phyloP scores from a whole-genome alignment of 2,329 filamentous ascomycete species.

The Gnomoniopsis sp. region DNA sequence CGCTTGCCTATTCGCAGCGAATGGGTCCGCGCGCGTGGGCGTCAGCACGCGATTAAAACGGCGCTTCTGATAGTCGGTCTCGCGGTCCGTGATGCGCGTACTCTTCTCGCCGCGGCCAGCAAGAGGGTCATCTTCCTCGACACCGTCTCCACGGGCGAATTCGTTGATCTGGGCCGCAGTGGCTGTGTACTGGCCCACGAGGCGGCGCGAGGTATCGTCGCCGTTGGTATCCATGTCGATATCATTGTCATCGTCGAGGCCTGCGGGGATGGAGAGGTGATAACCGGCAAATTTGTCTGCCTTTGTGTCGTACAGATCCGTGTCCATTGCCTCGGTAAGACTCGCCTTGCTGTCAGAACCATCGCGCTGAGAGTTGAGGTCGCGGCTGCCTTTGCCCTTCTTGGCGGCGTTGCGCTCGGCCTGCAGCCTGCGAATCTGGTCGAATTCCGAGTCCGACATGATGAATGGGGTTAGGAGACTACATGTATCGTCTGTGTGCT shows the following conservation, averaged over 20 bases:
- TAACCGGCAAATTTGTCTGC: constrained; percentile 85
- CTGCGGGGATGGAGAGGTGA: constrained; percentile 79
- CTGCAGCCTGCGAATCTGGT: constrained; percentile 82
- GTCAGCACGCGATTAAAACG: constrained; percentile 85
- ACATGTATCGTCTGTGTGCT: constrained; percentile 14
- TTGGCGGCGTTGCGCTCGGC: constrained; percentile 87
- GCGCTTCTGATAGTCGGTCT: constrained; percentile 97
- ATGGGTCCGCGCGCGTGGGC: constrained; percentile 81
- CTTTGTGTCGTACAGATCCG: constrained; percentile 77
- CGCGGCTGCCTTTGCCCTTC: constrained; percentile 72
- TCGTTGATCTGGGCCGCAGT: constrained; percentile 90
- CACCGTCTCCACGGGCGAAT: constrained; percentile 78
- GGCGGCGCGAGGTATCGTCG: constrained; percentile 67
- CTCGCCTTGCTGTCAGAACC: constrained; percentile 85
- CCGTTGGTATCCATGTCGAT: constrained; percentile 77
- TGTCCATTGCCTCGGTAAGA: constrained; percentile 86
- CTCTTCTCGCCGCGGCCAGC: constrained; percentile 80
- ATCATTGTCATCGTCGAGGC: constrained; percentile 72
- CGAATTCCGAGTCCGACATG: constrained; percentile 80
- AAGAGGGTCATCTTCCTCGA: constrained; percentile 89
- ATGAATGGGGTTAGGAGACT: constrained; percentile 28
- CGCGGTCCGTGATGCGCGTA: constrained; percentile 84
- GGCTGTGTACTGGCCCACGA: constrained; percentile 95
- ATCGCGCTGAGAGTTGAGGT: constrained; percentile 77
- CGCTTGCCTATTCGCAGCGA: constrained; percentile 70